These are phyloP conservation scores for Aspergillus glaucus DNA, from an alignment of 2,329 filamentous ascomycete genomes.

Conservation along the genomic window DNA sequence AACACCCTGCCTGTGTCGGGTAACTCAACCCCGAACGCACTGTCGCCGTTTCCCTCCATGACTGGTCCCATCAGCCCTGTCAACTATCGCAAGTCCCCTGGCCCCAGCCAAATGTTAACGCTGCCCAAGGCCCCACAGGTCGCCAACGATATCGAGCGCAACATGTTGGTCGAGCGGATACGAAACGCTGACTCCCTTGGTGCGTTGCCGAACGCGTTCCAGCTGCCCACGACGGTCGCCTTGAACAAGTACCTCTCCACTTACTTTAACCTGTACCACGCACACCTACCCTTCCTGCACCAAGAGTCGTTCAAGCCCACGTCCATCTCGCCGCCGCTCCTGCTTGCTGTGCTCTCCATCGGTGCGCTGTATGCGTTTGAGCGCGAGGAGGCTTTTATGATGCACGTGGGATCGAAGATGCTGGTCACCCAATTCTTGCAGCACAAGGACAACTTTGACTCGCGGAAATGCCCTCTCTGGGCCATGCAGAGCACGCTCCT, in stretches of 20 bases:
- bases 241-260: conserved; percentile 90
- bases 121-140: conserved; percentile 72
- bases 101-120: conserved; percentile 59
- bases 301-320: conserved; percentile 83
- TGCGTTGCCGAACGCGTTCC: conserved; percentile 81
- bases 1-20: conserved; percentile 64
- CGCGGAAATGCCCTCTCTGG: conserved; percentile 93
- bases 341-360: conserved; percentile 88
- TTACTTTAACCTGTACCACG: conserved; percentile 96
- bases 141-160: conserved; percentile 75
- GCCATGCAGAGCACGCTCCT: conserved; percentile 95
- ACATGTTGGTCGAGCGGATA: conserved; percentile 79
- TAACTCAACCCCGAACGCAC: conserved; percentile 63
- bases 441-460: conserved; percentile 98
- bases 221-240: conserved; percentile 70
- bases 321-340: conserved; percentile 69
- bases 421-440: conserved; percentile 94
- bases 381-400: conserved; percentile 91
- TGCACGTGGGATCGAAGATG: conserved; percentile 96
- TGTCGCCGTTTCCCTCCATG: conserved; percentile 66
- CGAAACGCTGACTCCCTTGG: conserved; percentile 72
- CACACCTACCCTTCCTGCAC: conserved; percentile 92
- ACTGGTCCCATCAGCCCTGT: conserved; percentile 62
- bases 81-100: conserved; percentile 64
- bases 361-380: conserved; percentile 96